These are phyloP conservation scores for Dactylorhiza incarnata DNA, from an alignment of 106 monocot species.

Conservation along the genomic window DNA sequence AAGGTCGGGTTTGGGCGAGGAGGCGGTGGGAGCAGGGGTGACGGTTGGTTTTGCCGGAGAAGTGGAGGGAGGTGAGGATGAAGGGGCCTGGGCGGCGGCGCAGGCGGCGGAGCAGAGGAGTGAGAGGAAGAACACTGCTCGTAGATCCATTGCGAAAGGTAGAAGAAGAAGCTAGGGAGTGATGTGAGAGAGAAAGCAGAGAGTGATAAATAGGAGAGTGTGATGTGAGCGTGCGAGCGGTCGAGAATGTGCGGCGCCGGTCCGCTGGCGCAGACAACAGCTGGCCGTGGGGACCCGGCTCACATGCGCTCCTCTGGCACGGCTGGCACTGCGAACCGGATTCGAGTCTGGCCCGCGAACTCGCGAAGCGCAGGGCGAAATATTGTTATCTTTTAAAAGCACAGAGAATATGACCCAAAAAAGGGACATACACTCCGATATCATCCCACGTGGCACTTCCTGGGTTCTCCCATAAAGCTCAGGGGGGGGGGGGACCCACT, in stretches of 20 bases:
- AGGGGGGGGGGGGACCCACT: neutral
- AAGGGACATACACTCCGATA: neutral
- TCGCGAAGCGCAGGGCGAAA: no score
- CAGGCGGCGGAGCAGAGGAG: neutral
- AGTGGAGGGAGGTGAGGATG: slow-evolving; percentile 10
- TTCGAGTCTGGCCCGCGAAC: slow-evolving; percentile 1
- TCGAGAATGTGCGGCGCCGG: neutral
- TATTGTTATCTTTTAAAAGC: neutral
- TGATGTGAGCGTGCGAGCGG: neutral
- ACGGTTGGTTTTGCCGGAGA: neutral
- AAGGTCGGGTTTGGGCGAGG: neutral
- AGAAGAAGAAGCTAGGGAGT: neutral
- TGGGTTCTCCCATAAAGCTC: neutral
- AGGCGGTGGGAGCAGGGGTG: neutral
- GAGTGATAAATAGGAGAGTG: no score
- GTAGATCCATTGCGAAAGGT: slow-evolving; percentile 1
- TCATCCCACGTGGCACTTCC: neutral
- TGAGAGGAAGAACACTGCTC: neutral
- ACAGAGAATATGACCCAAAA: neutral
- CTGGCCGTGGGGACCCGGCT: neutral
- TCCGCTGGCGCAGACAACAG: neutral
- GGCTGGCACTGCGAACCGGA: slow-evolving; percentile 1
- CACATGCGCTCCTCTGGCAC: neutral
- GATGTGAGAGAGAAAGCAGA: neutral
- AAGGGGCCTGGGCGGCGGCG: neutral